Conservation (phyloP, 2,329 filamentous ascomycete species). For the Cladophialophora chaetospira region DNA sequence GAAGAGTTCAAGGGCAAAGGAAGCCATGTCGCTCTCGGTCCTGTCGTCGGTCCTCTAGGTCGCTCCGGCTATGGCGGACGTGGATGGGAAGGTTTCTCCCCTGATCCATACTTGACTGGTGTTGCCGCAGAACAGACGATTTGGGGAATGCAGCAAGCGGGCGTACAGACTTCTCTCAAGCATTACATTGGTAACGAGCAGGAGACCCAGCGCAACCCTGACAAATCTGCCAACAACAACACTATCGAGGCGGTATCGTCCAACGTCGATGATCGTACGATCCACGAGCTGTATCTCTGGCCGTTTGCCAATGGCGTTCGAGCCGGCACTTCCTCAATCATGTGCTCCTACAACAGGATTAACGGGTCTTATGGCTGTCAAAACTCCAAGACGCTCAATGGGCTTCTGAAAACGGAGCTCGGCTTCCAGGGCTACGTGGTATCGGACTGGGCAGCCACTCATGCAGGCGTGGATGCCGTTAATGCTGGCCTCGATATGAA, state of each 20-base stretch:
- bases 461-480: constrained; percentile 45
- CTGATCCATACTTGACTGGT: constrained; percentile 53
- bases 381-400: constrained; percentile 49
- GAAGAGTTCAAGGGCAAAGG: constrained; percentile 47
- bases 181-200: constrained; percentile 68
- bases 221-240: constrained; percentile 55
- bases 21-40: constrained; percentile 46
- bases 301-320: constrained; percentile 73
- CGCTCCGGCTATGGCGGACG: constrained; percentile 44
- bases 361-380: constrained; percentile 54
- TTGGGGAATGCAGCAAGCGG: constrained; percentile 47
- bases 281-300: constrained; percentile 78
- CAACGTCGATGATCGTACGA: constrained; percentile 70
- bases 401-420: constrained; percentile 53
- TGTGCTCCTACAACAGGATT: constrained; percentile 52
- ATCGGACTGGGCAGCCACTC: constrained; percentile 49
- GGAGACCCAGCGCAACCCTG: constrained; percentile 46
- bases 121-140: constrained; percentile 48
- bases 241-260: constrained; percentile 47
- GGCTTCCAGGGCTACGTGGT: constrained; percentile 54
- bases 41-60: constrained; percentile 45
- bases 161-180: constrained; percentile 46
- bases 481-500: constrained; percentile 50
- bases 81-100: constrained; percentile 54
- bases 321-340: constrained; percentile 60